These are phyloP conservation scores for Saturnispora sanitii DNA, from an alignment of 805 yeast species.

Conservation along the genomic window DNA sequence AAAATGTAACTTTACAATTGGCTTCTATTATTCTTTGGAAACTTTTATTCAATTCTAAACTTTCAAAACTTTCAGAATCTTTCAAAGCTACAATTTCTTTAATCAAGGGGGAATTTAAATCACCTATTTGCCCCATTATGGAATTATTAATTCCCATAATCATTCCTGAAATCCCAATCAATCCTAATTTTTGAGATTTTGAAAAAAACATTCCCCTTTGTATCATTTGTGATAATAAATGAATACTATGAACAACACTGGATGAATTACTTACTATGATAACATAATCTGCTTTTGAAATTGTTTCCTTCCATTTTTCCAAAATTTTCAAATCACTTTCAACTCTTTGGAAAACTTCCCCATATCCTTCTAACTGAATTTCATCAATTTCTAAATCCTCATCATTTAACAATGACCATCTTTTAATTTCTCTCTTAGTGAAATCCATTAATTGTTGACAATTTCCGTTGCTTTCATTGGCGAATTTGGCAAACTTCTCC, in stretches of 20 bases:
- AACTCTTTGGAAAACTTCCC: slow-evolving; percentile 75
- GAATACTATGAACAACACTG: slow-evolving; percentile 83
- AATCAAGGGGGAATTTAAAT: too few species aligned
- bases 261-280: slow-evolving; percentile 88
- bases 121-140: slow-evolving; percentile 70
- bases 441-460: slow-evolving; percentile 72
- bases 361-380: slow-evolving; percentile 88
- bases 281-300: slow-evolving; percentile 59
- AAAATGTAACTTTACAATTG: slow-evolving; percentile 69
- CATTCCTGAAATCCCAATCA: slow-evolving; percentile 87
- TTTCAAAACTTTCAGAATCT: slow-evolving; percentile 59
- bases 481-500: slow-evolving; percentile 63
- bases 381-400: slow-evolving; percentile 52
- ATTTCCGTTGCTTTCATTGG: slow-evolving; percentile 92
- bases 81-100: slow-evolving; percentile 84
- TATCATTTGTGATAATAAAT: slow-evolving; percentile 37
- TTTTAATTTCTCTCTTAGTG: slow-evolving; percentile 60
- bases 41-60: slow-evolving; percentile 58
- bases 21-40: slow-evolving; percentile 53
- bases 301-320: slow-evolving; percentile 52
- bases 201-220: slow-evolving; percentile 48
- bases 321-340: slow-evolving; percentile 60
- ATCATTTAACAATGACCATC: slow-evolving; percentile 45
- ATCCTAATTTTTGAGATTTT: slow-evolving; percentile 47
- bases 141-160: slow-evolving; percentile 89